Conservation (phyloP, 345 rosid species). For the Syzygium aromaticum region DNA sequence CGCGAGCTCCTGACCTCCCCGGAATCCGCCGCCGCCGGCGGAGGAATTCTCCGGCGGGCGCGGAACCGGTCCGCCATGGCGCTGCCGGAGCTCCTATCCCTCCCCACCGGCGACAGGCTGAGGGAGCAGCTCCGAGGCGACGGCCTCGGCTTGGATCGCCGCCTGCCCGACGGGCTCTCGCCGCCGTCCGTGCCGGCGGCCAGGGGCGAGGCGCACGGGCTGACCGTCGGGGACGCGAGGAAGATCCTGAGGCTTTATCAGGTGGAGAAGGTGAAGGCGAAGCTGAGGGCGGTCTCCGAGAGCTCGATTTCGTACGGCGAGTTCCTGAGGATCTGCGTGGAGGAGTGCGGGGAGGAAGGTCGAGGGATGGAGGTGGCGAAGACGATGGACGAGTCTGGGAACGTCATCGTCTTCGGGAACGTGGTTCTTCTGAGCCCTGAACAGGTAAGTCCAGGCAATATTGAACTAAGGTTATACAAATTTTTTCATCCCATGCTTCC, state of each 20-base stretch:
- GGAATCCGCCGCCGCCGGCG: background rate
- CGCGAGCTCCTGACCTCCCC: background rate
- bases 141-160: slow-evolving; percentile 5
- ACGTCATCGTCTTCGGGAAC: slow-evolving; percentile 67
- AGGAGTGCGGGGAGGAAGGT: slow-evolving; percentile 36
- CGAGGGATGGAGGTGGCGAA: slow-evolving; percentile 49
- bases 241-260: slow-evolving; percentile 55
- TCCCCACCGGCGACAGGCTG: slow-evolving; percentile 1
- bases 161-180: slow-evolving; percentile 9
- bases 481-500: background rate
- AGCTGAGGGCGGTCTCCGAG: slow-evolving; percentile 36
- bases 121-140: slow-evolving; percentile 3
- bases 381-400: slow-evolving; percentile 51
- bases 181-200: background rate
- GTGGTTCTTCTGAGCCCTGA: slow-evolving; percentile 66
- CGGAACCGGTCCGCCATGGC: background rate
- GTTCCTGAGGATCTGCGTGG: slow-evolving; percentile 42
- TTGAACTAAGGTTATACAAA: background rate
- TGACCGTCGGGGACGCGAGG: slow-evolving; percentile 44
- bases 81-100: background rate
- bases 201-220: background rate
- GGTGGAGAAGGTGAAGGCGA: slow-evolving; percentile 52
- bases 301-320: slow-evolving; percentile 41
- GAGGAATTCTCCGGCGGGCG: background rate
- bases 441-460: slow-evolving; percentile 60